Evolutionary conservation across 169 alveolate genomes (phyloP).

Genomic region (Amoebophrya sp.): DNA sequence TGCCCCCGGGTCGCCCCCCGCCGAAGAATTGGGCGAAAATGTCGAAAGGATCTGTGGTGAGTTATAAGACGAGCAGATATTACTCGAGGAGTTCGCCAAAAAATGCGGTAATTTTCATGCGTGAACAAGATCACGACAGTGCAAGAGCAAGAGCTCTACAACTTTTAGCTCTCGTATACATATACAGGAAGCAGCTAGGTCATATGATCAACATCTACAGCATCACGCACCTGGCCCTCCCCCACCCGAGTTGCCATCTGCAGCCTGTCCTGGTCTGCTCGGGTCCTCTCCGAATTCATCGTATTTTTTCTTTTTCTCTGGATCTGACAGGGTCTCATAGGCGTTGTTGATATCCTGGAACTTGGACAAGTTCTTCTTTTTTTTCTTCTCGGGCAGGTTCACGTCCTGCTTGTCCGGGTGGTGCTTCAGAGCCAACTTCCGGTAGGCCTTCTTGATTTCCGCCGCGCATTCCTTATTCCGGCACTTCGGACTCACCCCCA

Average conservation of each 20-base stretch:
- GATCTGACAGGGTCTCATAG: not conserved
- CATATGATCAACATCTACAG: too few relatives aligned
- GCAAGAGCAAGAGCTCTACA: too few relatives aligned
- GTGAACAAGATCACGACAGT: too few relatives aligned
- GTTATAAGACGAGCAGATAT: too few relatives aligned
- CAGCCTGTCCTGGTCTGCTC: not conserved
- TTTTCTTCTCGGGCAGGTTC: not conserved
- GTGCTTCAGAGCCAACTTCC: not conserved
- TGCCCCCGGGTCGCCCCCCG: not conserved
- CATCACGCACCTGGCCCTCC: too few relatives aligned
- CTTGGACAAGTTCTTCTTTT: not conserved
- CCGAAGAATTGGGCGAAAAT: conserved; percentile 1
- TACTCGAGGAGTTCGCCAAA: too few relatives aligned
- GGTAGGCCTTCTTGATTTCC: not conserved
- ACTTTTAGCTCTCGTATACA: too few relatives aligned
- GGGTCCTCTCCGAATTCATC: conserved; percentile 17
- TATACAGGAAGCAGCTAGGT: too few relatives aligned
- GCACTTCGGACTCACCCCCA: too few relatives aligned
- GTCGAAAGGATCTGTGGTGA: not conserved
- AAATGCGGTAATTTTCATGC: too few relatives aligned
- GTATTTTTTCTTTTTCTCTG: not conserved
- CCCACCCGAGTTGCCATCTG: not conserved
- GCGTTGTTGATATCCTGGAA: not conserved
- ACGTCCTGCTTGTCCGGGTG: not conserved
- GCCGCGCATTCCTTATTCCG: not conserved